Evolutionary conservation across 257 asterid genomes (phyloP), one percentile per base, ranked within the genome.

Genomic region (Solanum appendiculatum): DNA sequence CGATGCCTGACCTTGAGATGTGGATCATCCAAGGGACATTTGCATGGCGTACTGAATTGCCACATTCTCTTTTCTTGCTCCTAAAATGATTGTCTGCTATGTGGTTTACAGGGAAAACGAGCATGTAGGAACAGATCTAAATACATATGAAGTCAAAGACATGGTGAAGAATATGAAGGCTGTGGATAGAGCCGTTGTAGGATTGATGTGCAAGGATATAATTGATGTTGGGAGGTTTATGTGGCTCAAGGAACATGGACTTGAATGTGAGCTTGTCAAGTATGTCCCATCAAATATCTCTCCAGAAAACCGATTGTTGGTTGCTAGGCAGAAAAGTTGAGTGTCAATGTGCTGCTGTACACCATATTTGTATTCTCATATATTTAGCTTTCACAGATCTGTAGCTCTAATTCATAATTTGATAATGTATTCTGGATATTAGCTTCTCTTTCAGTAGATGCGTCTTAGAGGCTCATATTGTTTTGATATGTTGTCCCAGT

Each of bases 191-290:
- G 98, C 98, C 2, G 84, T 92, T 46, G 42, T 95, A 90, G 98
- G 98, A 23, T 94, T 89, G 92, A 94, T 95, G 99, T 95, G 98
- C 94, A 95, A 96, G 95, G 99, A 95, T 83, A 97, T 97, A 83
- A 94, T 95, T 4, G 98, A 94, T 87, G 87, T 31, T 29, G 99
- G 98, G 85, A 94, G 99, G 90, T 87, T 92, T 86, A 90, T 87
- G 91, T 96, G 98, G 98, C 66, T 93, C 40, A 94, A 91, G 91
- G 92, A 92, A 64, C 93, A 86, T 54, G 92, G 94, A 34, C 83
- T 93, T 33, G 89, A 91, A 81, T 93, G 95, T 2, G 88, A 93
- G 90, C 93, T 96, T 48, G 94, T 96, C 78, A 95, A 93, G 88
- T 96, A 96, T 73, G 99, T 94, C 51, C 97, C 96, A 6, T 85